Evolutionary conservation across 805 yeast species (phyloP), one percentile per base, ranked within the genome.

Genomic region (Clavispora santaluciae): DNA sequence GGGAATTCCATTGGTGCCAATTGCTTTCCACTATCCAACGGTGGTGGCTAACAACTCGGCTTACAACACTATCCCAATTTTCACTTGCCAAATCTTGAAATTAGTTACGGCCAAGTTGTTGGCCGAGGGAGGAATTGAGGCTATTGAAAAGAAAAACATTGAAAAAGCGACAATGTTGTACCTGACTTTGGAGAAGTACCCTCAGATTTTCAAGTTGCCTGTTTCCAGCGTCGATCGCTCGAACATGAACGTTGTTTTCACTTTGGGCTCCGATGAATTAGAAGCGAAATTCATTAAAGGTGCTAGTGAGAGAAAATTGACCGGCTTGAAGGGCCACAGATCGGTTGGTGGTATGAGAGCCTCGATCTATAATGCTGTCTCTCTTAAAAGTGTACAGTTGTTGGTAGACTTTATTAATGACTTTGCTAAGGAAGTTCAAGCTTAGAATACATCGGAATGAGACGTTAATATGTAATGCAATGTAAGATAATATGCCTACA

Each of bases 341-440:
- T 87, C 96, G 4, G 98, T 91, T 33, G 98, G 98, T 38, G 99
- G 99, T 22, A 84, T 93, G 65, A 82, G 99, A 64, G 90, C 95
- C 12, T 89, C 97, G 11, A 69, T 89, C 40, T 90, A 91, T 64
- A 91, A 93, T 57, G 96, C 98, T 12, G 85, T 93, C 39, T 61
- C 80, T 4, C 66, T 78, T 36, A 71, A 74, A 17, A 78, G 86
- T 53, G 82, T 79, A 22, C 66, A 78, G 46, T 53, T 68, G 42
- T 68, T 88, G 50, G 79, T 73, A 26, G 65, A 70, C 16, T 87
- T 76, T 52, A 63, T 86, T 33, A 63, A 70, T 16, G 72, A 76
- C 35, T 88, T 84, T 66, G 93, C 81, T 25, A 54, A 73, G 36
- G 60, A 52, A 35, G 44, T 35, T 30, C n/a, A 24, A 22, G 7